Conservation (phyloP, 352 stramenopile genomes). For the Phytophthora nicotianae region DNA sequence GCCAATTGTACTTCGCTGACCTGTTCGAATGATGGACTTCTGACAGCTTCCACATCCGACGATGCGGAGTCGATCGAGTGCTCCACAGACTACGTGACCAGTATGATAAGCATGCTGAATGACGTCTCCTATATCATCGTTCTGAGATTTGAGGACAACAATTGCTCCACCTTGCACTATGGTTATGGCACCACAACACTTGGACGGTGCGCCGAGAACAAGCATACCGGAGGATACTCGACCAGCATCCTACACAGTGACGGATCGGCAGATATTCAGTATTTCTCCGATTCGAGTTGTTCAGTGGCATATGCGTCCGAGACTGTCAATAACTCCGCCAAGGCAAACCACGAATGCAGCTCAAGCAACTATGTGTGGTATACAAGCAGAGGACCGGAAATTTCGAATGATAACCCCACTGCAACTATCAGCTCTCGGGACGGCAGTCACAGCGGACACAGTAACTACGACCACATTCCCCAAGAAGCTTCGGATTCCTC, state of each 20-base stretch:
- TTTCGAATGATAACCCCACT: neutral
- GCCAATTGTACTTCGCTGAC: conserved; percentile 2
- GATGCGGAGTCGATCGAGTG: conserved; percentile 6
- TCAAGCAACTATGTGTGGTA: conserved; percentile 22
- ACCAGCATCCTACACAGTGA: neutral
- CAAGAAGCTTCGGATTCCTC: too few relatives aligned
- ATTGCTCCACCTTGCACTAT: conserved; percentile 12
- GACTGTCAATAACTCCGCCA: conserved; percentile 2
- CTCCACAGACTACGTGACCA: conserved; percentile 12
- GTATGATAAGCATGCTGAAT: conserved; percentile 5
- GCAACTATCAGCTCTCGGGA: neutral
- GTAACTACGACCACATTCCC: neutral
- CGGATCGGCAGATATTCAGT: conserved; percentile 9
- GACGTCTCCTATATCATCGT: conserved; percentile 9
- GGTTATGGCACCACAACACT: conserved; percentile 7
- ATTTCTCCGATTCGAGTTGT: conserved; percentile 12
- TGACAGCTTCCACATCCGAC: neutral
- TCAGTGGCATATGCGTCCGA: neutral
- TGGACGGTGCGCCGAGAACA: neutral
- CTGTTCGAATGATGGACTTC: neutral
- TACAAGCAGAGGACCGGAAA: neutral
- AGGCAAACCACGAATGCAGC: conserved; percentile 15
- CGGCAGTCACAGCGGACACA: neutral
- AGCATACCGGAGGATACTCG: conserved; percentile 14
- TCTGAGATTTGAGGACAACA: conserved; percentile 6